A percentile compares a stretch with the other conserved stretches of the same genome.
These are phyloP conservation scores for Ustilago lituana DNA, from an alignment of 1,284 basidiomycete species.

Conservation along the genomic window DNA sequence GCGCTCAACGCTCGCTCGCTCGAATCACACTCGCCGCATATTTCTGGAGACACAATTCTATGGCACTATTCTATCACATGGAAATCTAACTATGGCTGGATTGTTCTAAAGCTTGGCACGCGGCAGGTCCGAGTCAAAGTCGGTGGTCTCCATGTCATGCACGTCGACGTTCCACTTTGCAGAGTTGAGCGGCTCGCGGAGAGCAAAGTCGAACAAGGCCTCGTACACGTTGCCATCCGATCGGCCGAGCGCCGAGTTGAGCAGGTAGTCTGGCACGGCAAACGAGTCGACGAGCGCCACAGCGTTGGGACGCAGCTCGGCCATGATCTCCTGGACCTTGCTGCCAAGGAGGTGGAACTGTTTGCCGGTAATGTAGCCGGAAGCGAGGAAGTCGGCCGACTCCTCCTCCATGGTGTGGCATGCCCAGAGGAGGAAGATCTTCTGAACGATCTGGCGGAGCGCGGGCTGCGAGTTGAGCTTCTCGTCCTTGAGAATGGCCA, in stretches of 20 bases:
- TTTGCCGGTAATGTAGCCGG: slow-evolving; percentile 65
- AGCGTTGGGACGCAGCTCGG: slow-evolving; percentile 66
- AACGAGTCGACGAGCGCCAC: slow-evolving; percentile 63
- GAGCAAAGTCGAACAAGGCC: slow-evolving; percentile 63
- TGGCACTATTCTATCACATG: background rate
- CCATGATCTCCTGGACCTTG: slow-evolving; percentile 66
- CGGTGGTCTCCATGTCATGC: slow-evolving; percentile 55
- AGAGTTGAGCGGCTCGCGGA: slow-evolving; percentile 56
- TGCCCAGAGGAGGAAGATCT: slow-evolving; percentile 55
- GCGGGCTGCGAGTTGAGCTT: slow-evolving; percentile 66
- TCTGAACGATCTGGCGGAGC: slow-evolving; percentile 67
- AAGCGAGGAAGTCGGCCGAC: slow-evolving; percentile 68
- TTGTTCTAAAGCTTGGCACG: slow-evolving; percentile 42
- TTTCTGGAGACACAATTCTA: no score
- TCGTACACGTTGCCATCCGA: slow-evolving; percentile 66
- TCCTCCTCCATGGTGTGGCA: slow-evolving; percentile 61
- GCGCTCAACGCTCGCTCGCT: no score
- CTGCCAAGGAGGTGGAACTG: slow-evolving; percentile 66
- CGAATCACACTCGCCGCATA: no score
- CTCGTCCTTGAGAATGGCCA: slow-evolving; percentile 67
- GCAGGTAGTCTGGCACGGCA: slow-evolving; percentile 66
- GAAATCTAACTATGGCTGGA: background rate
- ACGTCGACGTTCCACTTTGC: slow-evolving; percentile 67
- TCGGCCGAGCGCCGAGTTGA: slow-evolving; percentile 68
- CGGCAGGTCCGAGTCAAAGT: slow-evolving; percentile 50